Base-by-base conservation (phyloP, 176 grass and related monocot species). In the Phyllostachys edulis region DNA sequence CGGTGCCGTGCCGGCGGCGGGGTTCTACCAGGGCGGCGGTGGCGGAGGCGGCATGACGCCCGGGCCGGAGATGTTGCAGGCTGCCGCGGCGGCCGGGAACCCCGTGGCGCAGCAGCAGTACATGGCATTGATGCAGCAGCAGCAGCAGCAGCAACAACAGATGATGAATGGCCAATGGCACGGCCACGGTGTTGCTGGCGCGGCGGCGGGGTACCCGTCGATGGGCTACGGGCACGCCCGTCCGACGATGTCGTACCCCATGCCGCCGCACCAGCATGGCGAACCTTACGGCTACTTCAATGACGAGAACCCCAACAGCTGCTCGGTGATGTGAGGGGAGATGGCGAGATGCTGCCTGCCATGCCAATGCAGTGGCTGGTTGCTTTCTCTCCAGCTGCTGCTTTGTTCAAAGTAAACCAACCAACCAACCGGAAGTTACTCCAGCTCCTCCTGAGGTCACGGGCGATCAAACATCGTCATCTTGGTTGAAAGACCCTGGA, bases 271-370 rank as follows among this genome's bases (percentile, higher is more conserved):
- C 16, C 70, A 54, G 45, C 87, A 89, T 11, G 62, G 67, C 0
- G 85, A 92, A 2, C 75, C 82, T 0, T 92, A 90, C 74, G 89
- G 86, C 78, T 78, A 88, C 79, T 92, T 92, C 75, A 95, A 85
- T 21, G 93, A 95, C 70, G 93, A 95, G 80, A 90, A 95, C 57
- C 78, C 90, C 52, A 88, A 87, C 80, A 92, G 88, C 75, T 95
- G 93, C 87, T 95, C 88, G 0, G 50, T 92, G 51, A 95, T 95
- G 93, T 95, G 93, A 95, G 73, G 9, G 8, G 41, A 42, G 41
- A 9, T 9, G 41, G 39, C 4, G 18, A 20, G 69, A 24, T 9
- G 21, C 21, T 60, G 7, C 21, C 21, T 57, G 56, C 16, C 7
- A 9, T 9, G 41, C 1, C n/a, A 23, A 4, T 59, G 20, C 20